Evolutionary conservation across 176 grass and related monocot genomes (phyloP), one percentile per base, ranked within the genome.

Genomic region (Ampelocalamus luodianensis): DNA sequence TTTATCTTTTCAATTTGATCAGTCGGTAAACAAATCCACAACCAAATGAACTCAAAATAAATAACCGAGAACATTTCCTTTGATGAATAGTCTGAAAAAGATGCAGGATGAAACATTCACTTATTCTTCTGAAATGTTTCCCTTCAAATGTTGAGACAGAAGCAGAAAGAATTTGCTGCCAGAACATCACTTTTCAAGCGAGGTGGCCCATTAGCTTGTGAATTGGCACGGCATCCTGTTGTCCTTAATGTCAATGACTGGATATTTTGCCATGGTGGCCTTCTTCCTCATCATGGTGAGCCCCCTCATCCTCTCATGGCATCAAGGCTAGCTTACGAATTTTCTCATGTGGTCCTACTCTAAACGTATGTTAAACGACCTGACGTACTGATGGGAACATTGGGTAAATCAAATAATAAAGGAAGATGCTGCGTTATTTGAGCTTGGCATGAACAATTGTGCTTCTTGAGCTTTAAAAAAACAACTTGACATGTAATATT

Each of bases 201-300:
- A 70, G 96, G 93, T 65, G 93, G 90, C 22, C 88, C 55, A 6
- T 82, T 99, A 68, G 96, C 93, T 45, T 91, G 86, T 66, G 91
- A 99, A 86, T 82, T 99, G 86, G 87, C 93, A n/a, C 74, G 70
- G 1, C 91, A 99, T 92, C 82, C 96, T 20, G 86, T 99, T 29
- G 86, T 99, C 15, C 91, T 99, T 18, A 92, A 86, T 54, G 71
- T 99, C 40, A 91, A 99, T 86, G 91, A 96, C 27, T 96, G 91
- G 96, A 79, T 96, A 37, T 99, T 99, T 82, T 99, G 96, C 76
- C 96, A 99, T 88, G 96, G 96, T 54, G 96, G 91, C 45, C 96
- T 99, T 85, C 91, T 94, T 74, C 96, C 96, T 51, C 96, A 96
- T 94, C 93, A 99, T 86, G 91, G 93, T 99, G 89, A 87, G 82